phyloP scores from a whole-genome alignment of 1,139 yeast species.

The Saccharomycopsis phalli region DNA sequence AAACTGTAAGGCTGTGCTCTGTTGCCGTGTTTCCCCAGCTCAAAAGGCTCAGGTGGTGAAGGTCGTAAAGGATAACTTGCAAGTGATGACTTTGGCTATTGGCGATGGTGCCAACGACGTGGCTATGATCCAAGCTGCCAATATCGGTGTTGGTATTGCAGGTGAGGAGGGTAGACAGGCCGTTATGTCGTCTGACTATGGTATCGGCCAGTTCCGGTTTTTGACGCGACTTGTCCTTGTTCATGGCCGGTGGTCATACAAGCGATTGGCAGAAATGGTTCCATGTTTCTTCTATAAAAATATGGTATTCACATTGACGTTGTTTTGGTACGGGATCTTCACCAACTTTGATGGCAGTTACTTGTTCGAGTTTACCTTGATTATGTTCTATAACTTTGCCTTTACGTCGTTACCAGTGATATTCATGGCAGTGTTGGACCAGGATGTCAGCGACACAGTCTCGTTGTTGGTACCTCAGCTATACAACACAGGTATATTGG shows the following conservation, averaged over 20 bases:
- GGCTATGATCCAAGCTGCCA: conserved; percentile 61
- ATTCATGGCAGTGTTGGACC: conserved; percentile 50
- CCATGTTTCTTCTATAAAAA: conserved; percentile 59
- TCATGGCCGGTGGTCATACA: conserved; percentile 61
- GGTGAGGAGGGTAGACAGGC: conserved; percentile 67
- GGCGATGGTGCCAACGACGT: conserved; percentile 67
- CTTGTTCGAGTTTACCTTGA: conserved; percentile 50
- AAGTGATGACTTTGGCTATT: conserved; percentile 54
- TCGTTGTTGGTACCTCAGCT: conserved; percentile 52
- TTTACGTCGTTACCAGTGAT: conserved; percentile 57
- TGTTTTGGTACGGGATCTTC: conserved; percentile 55
- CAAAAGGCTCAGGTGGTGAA: conserved; percentile 53
- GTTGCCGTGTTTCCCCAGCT: conserved; percentile 59
- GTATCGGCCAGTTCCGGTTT: conserved; percentile 54
- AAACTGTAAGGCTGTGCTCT: conserved; percentile 50
- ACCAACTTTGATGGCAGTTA: conserved; percentile 54
- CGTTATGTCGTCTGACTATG: conserved; percentile 59
- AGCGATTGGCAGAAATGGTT: conserved; percentile 54
- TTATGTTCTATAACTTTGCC: conserved; percentile 59
- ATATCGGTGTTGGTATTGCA: conserved; percentile 59
- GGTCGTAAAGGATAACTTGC: conserved; percentile 41
- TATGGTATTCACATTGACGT: conserved; percentile 50
- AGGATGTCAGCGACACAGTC: conserved; percentile 51
- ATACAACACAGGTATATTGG: conserved; percentile 45
- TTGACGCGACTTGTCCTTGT: conserved; percentile 46